Conservation (phyloP, 1,284 basidiomycete genomes). For the Tilletia setariae region DNA sequence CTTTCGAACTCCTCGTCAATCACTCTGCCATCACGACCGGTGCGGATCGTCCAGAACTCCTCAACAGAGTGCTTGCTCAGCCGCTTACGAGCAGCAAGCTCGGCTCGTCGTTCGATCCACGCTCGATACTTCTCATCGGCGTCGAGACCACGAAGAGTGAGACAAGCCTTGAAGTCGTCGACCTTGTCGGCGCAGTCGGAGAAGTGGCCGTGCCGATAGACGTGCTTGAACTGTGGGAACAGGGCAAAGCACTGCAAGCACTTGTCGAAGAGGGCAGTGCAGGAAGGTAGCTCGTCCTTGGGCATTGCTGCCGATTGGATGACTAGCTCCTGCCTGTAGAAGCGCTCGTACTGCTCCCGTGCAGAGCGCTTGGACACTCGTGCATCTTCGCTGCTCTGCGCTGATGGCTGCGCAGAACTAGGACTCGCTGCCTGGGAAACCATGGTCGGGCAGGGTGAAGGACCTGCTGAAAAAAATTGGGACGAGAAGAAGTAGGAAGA, state of each 20-base stretch:
- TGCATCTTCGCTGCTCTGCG: too few relatives aligned
- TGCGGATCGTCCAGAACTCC: constrained; percentile 84
- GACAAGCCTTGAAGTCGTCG: constrained; percentile 93
- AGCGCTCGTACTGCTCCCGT: constrained; percentile 20
- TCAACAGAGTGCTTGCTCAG: constrained; percentile 73
- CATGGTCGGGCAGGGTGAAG: neutral
- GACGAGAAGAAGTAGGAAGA: too few relatives aligned
- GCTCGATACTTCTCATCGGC: constrained; percentile 72
- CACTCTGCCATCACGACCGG: constrained; percentile 22
- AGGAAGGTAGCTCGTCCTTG: constrained; percentile 37
- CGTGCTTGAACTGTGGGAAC: constrained; percentile 73
- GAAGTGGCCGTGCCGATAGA: constrained; percentile 81
- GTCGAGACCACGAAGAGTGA: constrained; percentile 74
- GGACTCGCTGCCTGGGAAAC: neutral
- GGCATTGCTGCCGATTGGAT: constrained; percentile 45
- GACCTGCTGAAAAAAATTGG: too few relatives aligned
- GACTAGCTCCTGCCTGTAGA: constrained; percentile 35
- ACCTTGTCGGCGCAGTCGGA: constrained; percentile 74
- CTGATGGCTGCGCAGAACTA: too few relatives aligned
- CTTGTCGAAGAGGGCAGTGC: constrained; percentile 47
- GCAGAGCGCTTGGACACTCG: neutral
- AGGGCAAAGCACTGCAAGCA: constrained; percentile 61
- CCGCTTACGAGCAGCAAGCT: constrained; percentile 77
- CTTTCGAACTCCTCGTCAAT: neutral
- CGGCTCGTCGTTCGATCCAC: constrained; percentile 80